Evolutionary conservation across 2,329 filamentous ascomycete genomes (phyloP), one percentile per base, ranked within the genome.

Genomic region (Dothideomycetidae sp.): DNA sequence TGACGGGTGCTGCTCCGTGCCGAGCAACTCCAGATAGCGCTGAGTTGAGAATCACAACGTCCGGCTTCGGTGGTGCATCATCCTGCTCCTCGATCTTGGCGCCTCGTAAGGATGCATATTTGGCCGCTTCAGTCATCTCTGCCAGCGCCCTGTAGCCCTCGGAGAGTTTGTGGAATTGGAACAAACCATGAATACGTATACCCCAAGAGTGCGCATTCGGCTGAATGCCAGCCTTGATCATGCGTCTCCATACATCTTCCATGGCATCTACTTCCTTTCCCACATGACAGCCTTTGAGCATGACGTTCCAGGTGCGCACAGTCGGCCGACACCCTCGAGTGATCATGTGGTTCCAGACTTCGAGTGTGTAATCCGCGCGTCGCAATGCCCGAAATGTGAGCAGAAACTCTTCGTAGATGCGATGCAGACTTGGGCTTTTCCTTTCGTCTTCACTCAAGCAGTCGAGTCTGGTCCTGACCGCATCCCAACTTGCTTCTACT

Each of bases 191-290:
- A 30, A 90, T 71, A 16, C 78, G 70, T 10, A 74, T 72, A 5
- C 75, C 78, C 82, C 82, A 90, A 28, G 76, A 72, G 37, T 64
- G 50, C 5, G 56, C 55, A 53, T 88, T 81, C 3, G 83, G 72
- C 44, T 68, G 58, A 7, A 74, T 49, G 2, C 71, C 70, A 1
- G 73, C 67, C 5, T 51, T 52, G 3, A 68, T 50, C 57, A 90
- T 71, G 44, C 70, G 71, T 0, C 57, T 47, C 82, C 83, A 92
- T 19, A 85, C 66, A 1, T 64, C 64, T 39, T 77, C 70, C 42
- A 86, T 62, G 14, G 68, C 73, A n/a, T 61, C 53, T 0, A 64
- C 46, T 47, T 83, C 75, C 37, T 65, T 64, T 34, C 71, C 66
- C 34, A 63, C 66, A 50, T 69, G 71, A 56, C 76, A 83, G 1